A percentile compares a stretch with the other conserved stretches of the same genome.
Conservation (phyloP, 768 basidiomycete genomes). For the Serendipita indica region DNA sequence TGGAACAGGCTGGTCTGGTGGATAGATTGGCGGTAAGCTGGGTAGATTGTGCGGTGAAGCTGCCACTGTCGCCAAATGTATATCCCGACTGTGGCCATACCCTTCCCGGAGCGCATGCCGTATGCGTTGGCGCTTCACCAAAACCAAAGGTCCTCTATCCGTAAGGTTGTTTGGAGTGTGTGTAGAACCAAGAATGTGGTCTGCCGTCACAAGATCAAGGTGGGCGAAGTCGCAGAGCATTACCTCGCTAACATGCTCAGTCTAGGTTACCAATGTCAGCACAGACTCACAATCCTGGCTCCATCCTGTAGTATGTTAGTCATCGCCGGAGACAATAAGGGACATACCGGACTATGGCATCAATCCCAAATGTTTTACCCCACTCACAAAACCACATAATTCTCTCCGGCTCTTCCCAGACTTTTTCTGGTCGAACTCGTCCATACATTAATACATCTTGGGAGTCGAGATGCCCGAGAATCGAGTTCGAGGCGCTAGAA, state of each 20-base stretch:
- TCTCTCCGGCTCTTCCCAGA: conserved; percentile 23
- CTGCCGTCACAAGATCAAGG: background rate
- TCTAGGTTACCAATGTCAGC: background rate
- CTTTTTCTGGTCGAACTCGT: conserved; percentile 14
- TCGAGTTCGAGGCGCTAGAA: conserved; percentile 31
- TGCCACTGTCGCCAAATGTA: too few species aligned
- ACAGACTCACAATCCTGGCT: conserved; percentile 18
- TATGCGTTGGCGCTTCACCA: background rate
- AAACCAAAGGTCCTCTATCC: background rate
- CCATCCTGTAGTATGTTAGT: conserved; percentile 20
- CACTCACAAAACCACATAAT: conserved; percentile 30
- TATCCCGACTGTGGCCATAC: conserved; percentile 16
- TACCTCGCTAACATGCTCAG: background rate
- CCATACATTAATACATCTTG: conserved; percentile 38
- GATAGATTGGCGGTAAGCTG: background rate
- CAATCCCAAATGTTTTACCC: conserved; percentile 28
- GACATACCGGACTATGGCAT: conserved; percentile 33
- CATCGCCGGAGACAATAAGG: background rate
- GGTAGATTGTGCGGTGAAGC: background rate
- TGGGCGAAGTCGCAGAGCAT: background rate
- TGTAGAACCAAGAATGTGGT: background rate
- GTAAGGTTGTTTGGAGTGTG: background rate
- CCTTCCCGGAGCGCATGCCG: too few species aligned
- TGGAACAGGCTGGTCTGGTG: conserved; percentile 11
- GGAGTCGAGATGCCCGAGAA: conserved; percentile 28